Base-by-base conservation (phyloP, 2,329 filamentous ascomycete species). In the Aureobasidium zeae region DNA sequence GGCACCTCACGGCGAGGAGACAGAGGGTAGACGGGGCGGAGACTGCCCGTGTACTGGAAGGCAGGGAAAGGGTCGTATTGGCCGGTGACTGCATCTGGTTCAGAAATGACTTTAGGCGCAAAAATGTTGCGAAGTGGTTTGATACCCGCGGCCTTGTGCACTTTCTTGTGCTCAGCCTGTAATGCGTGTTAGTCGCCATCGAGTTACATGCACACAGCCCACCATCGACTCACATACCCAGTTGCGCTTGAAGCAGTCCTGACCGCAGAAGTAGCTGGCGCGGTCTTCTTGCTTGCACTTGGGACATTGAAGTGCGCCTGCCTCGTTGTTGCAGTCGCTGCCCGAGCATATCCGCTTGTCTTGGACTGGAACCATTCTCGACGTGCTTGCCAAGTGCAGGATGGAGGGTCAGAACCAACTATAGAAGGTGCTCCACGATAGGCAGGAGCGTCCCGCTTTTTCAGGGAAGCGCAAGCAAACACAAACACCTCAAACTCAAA, bases 211-310 rank as follows among this genome's bases (percentile, higher is more conserved):
- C 60, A 12, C 28, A 2, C 22, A 25, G 24, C 17, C n/a, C n/a
- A n/a, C n/a, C n/a, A n/a, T n/a, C 19, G 17, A 48, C 38, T 34
- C 11, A 60, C 60, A 53, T 79, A 96, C 91, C 91, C 91, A 98
- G 71, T 87, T 98, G 65, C 80, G 82, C 74, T 95, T 96, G 70
- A 98, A 98, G 72, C 91, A 98, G 56, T 96, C 91, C 65, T 98
- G 91, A 20, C 87, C 87, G 71, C 91, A 98, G 69, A 96, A 98
- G 67, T 80, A 95, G 69, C 86, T 94, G 58, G 91, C 86, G 60
- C 88, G 81, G 43, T 83, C 85, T 32, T 88, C 70, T 67, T 94
- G 95, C 57, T 95, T 73, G 63, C 91, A 98, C 37, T 86, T 96
- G 44, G 91, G 91, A 65, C 91, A 98, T 64, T 96, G 88, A 34